Base-by-base conservation (phyloP, 306 rosid species). In the Cicer judaicum region DNA sequence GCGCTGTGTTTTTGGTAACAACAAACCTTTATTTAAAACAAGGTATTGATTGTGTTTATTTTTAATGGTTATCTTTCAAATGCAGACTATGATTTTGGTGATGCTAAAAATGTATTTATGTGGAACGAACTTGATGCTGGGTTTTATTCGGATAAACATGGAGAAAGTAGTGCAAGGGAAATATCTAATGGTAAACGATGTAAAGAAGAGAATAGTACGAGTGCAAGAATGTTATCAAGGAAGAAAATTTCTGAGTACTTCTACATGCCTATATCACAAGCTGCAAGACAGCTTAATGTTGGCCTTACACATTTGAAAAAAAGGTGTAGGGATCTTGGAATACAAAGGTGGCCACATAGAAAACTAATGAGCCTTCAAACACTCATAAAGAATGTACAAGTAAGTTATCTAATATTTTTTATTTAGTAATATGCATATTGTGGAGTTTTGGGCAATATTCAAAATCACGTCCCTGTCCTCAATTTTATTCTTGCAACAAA, bases 271-370 rank as follows among this genome's bases (percentile, higher is more conserved):
- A 92, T 92, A 6, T 88, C 85, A 10, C 85, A 85, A 67, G 98
- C 98, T 0, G 92, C 96, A 0, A 90, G 75, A 46, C 81, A 90
- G 53, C 92, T 92, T 6, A 90, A 92, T 15, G 86, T 92, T 11
- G 98, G 98, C 5, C 60, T 88, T 34, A 92, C 92, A 12, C 88
- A 88, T 13, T 68, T 92, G 80, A 92, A 92, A 87, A 92, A 87
- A 71, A 82, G 93, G 59, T 90, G 98, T 14, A 81, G 96, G 39
- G 93, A 90, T 66, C 73, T 92, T 73, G 98, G 98, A 10, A 88
- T 92, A 9, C 84, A 81, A 8, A 83, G 98, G 74, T 92, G 96
- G 96, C 98, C 98, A 0, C 98, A 92, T 10, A 78, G 98, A 48
- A 92, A 92, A 84, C 68, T 92, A 2, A 84, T 82, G 89, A 92